Evolutionary conservation across 805 yeast genomes (phyloP).

Genomic region (Starmerella floricola): DNA sequence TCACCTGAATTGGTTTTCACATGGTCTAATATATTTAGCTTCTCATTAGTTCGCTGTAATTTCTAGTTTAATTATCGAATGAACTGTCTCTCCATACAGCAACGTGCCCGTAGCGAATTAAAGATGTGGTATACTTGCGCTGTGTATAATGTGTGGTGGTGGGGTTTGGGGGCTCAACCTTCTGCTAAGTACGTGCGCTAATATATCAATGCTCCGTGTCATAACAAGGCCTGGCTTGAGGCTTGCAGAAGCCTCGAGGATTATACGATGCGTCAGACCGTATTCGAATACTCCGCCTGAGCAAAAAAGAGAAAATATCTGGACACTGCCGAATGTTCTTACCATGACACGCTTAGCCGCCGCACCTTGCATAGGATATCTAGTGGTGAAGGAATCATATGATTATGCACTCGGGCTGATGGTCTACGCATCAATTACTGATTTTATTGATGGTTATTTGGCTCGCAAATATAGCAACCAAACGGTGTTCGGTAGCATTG

Average conservation of each 20-base stretch:
- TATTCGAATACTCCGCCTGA: neutral
- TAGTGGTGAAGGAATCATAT: conserved; percentile 52
- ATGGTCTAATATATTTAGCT: neutral
- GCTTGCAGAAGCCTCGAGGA: neutral
- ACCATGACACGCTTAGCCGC: conserved; percentile 69
- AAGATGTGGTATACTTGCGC: too few species aligned
- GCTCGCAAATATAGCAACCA: conserved; percentile 70
- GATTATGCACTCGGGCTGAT: conserved; percentile 60
- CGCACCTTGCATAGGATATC: conserved; percentile 77
- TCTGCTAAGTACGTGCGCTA: neutral
- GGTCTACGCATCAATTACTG: conserved; percentile 79
- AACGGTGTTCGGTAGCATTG: conserved; percentile 74
- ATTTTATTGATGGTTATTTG: conserved; percentile 79
- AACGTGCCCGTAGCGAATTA: too few species aligned
- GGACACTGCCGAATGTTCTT: conserved; percentile 75
- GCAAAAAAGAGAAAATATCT: conserved; percentile 39
- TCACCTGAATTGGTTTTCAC: too few species aligned
- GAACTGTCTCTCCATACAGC: too few species aligned
- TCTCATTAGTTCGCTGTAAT: neutral
- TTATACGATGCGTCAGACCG: neutral
- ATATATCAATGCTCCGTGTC: neutral
- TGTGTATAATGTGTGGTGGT: neutral
- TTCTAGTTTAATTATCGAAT: neutral
- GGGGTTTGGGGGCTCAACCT: neutral
- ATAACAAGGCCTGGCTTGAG: too few species aligned